Conservation (phyloP, 441 rosid species). For the Erysimum cheiri region DNA sequence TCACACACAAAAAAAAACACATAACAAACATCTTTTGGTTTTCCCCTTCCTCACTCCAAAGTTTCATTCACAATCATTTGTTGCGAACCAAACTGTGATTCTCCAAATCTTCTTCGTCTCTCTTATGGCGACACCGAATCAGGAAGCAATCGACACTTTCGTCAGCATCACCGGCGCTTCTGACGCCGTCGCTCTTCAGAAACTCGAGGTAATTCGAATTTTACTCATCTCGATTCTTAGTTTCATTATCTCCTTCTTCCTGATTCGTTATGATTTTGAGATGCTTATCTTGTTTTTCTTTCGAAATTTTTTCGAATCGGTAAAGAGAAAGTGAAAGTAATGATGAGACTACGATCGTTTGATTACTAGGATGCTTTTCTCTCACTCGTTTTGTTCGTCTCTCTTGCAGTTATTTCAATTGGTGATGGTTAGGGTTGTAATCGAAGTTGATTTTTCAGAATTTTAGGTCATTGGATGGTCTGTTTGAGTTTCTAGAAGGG, state of each 20-base stretch:
- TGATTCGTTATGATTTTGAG: background rate
- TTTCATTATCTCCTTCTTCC: background rate
- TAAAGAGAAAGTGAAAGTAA: background rate
- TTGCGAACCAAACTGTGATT: conserved; percentile 17
- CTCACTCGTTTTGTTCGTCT: background rate
- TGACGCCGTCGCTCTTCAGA: conserved; percentile 66
- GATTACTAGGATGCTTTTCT: conserved; percentile 9
- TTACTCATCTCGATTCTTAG: conserved; percentile 3
- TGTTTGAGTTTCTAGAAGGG: conserved; percentile 36
- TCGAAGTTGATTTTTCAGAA: conserved; percentile 14
- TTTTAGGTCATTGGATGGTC: conserved; percentile 10
- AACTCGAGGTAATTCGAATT: conserved; percentile 61
- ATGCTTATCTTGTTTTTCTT: background rate
- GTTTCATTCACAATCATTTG: conserved; percentile 11
- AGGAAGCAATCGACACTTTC: conserved; percentile 86
- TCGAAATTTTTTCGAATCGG: conserved; percentile 18
- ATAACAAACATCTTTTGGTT: background rate
- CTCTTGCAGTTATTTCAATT: background rate
- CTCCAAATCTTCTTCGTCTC: background rate
- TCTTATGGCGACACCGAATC: conserved; percentile 70
- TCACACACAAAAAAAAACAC: background rate
- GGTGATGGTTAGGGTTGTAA: conserved; percentile 6
- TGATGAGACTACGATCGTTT: conserved; percentile 27
- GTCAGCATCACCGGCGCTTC: conserved; percentile 79
- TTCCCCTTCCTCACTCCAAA: conserved; percentile 44